Evolutionary conservation across 1,139 yeast genomes (phyloP).

Genomic region (Scheffersomyces parashehatae): DNA sequence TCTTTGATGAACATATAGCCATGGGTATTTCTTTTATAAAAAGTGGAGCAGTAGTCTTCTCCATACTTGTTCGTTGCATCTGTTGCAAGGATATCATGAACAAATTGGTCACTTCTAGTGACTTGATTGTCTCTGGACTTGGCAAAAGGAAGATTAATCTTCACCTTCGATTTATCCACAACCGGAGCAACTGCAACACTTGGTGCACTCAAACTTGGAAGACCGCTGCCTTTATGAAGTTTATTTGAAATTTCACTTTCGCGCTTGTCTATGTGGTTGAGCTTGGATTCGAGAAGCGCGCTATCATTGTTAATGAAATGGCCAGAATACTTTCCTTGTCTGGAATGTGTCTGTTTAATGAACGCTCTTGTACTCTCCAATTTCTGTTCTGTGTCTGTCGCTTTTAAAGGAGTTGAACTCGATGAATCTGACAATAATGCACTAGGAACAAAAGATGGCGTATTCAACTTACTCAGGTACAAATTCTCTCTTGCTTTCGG

Average conservation of each 20-base stretch:
- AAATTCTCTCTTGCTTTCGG: constrained; percentile 14
- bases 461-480: constrained; percentile 21
- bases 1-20: constrained; percentile 43
- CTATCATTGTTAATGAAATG: neutral
- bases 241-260: neutral
- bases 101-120: constrained; percentile 2
- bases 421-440: neutral
- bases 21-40: constrained; percentile 34
- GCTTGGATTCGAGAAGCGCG: neutral
- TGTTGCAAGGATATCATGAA: constrained; percentile 4
- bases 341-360: neutral
- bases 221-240: neutral
- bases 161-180: constrained; percentile 1
- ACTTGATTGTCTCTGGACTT: neutral
- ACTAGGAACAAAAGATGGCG: constrained; percentile 26
- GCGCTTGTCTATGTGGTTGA: neutral
- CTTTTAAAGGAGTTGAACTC: neutral
- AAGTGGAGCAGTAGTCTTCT: constrained; percentile 33
- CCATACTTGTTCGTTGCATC: constrained; percentile 14
- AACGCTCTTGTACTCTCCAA: neutral
- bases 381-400: neutral
- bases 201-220: neutral
- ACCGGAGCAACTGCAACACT: neutral
- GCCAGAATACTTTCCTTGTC: neutral
- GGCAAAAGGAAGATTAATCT: constrained; percentile 4